phyloP scores from a whole-genome alignment of 345 rosid species.

The Abelmoschus esculentus region DNA sequence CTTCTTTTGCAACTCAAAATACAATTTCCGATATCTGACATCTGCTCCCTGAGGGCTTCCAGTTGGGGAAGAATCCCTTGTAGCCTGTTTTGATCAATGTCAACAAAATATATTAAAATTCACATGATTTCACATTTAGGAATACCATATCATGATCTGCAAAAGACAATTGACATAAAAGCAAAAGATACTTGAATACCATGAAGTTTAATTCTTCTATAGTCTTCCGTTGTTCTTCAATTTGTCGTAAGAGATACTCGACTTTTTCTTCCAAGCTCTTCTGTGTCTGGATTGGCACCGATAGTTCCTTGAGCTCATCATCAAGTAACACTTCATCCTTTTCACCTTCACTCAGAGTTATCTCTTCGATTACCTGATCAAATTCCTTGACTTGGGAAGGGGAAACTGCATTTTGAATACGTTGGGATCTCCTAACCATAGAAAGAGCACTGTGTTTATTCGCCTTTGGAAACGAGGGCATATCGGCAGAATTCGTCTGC shows the following conservation, averaged over 20 bases:
- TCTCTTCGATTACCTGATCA: conserved; percentile 25
- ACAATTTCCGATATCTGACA: conserved; percentile 31
- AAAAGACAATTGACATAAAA: too few species aligned
- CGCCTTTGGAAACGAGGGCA: background rate
- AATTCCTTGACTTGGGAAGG: conserved; percentile 13
- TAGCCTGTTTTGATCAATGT: conserved; percentile 11
- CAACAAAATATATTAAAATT: background rate
- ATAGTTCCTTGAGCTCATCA: conserved; percentile 11
- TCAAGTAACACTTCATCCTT: conserved; percentile 21
- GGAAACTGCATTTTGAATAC: conserved; percentile 20
- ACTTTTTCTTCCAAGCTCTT: conserved; percentile 27
- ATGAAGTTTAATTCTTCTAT: conserved; percentile 13
- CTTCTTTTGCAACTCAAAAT: conserved; percentile 47
- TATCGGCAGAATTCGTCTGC: background rate
- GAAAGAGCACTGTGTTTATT: background rate
- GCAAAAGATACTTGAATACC: conserved; percentile 18
- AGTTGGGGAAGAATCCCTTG: conserved; percentile 7
- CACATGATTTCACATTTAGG: background rate
- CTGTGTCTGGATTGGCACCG: conserved; percentile 5
- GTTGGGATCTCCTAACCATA: conserved; percentile 30
- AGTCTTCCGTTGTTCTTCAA: conserved; percentile 20
- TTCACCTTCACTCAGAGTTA: conserved; percentile 30
- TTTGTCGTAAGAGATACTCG: conserved; percentile 18
- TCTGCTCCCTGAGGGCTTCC: conserved; percentile 10
- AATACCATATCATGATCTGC: background rate